Evolutionary conservation across 1,284 basidiomycete genomes (phyloP), one percentile per base, ranked within the genome.

Genomic region (Papiliotrema flavescens): DNA sequence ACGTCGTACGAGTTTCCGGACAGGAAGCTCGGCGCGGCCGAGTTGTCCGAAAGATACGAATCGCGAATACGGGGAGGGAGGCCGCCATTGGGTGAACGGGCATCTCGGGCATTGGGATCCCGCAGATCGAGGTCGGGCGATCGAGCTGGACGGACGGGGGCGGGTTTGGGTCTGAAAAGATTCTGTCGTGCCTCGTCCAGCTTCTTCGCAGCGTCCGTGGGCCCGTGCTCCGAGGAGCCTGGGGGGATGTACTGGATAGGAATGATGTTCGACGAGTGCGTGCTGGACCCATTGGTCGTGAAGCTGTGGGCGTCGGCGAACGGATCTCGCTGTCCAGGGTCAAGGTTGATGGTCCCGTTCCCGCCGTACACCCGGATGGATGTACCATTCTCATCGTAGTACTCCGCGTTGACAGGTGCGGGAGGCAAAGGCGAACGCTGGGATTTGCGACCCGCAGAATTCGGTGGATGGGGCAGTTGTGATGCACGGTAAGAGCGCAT

Each of bases 181-280:
- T 74, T 72, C 43, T 74, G 68, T 47, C 74, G 56, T 7, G 74
- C 74, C 37, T 65, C 65, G 54, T 74, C 67, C 22, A 76, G 59
- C n/a, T 63, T 65, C 32, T 62, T 55, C 0, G 73, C 71, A 7
- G 72, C 70, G 14, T 56, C 34, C 36, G 60, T 37, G 19, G 41
- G 24, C 15, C 49, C 46, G 22, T 36, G 54, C 37, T 69, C 66
- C 23, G 61, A 62, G 42, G 54, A 54, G 24, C 59, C 57, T 14
- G 66, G 63, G 13, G 75, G 73, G n/a, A 76, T 71, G 47, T 64
- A 78, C 42, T 76, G 74, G 44, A 76, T 78, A 1, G 76, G 76
- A 23, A 77, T 75, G 43, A 77, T 73, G 49, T 76, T 74, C 28
- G 74, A 73, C 14, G 65, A 64, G 35, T 66, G 62, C 11, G 64